A percentile compares a stretch with the other conserved stretches of the same genome.
Conservation (phyloP, 352 stramenopile genomes). For the Achlya hypogyna region DNA sequence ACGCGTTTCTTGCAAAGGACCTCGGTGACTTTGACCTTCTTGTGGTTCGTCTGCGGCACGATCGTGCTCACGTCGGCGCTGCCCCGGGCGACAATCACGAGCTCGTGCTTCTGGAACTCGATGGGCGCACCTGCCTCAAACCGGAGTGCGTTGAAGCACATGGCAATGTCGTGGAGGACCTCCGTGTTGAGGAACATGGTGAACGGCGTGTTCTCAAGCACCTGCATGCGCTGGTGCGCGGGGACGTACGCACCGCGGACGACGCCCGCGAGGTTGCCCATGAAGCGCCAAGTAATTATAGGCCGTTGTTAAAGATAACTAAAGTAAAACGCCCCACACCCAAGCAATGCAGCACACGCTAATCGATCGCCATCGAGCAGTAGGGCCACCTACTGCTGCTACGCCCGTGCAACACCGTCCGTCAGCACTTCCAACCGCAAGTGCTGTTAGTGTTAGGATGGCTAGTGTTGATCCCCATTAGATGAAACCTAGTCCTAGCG, state of each 20-base stretch:
- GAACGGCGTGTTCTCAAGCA: conserved; percentile 47
- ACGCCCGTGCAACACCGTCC: too few relatives aligned
- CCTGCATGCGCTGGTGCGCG: not conserved
- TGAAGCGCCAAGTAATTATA: too few relatives aligned
- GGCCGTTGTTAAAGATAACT: too few relatives aligned
- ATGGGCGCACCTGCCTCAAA: conserved; percentile 39
- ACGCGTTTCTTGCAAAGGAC: conserved; percentile 22
- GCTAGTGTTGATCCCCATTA: too few relatives aligned
- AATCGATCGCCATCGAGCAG: too few relatives aligned
- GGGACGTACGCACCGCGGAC: not conserved
- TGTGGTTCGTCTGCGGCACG: conserved; percentile 26
- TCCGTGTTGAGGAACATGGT: conserved; percentile 57
- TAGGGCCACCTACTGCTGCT: too few relatives aligned
- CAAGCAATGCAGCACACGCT: too few relatives aligned
- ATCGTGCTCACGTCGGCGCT: conserved; percentile 49
- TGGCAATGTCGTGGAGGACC: conserved; percentile 37
- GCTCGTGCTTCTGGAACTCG: conserved; percentile 40
- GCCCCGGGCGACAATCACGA: conserved; percentile 46
- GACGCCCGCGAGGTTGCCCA: conserved; percentile 5
- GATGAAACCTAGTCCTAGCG: too few relatives aligned
- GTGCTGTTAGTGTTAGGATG: too few relatives aligned
- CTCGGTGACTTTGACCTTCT: conserved; percentile 43
- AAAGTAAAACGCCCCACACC: too few relatives aligned
- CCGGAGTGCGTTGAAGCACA: conserved; percentile 45
- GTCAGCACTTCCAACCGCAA: too few relatives aligned